Conservation (phyloP, 306 rosid species). For the Quercus berberidifolia region DNA sequence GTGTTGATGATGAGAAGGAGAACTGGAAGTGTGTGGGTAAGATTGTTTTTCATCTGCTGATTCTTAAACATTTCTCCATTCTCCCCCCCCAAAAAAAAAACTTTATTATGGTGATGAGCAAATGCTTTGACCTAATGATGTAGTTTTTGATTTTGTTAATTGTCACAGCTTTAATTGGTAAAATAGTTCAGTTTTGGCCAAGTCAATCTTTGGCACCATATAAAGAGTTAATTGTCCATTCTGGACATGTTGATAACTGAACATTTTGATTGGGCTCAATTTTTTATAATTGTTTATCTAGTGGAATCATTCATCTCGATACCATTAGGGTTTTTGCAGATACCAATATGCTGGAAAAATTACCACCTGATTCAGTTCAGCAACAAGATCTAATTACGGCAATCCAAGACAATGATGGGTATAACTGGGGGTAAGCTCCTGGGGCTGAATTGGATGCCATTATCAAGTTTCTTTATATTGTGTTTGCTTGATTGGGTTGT, state of each 20-base stretch:
- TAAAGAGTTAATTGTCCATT: neutral
- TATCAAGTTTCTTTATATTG: constrained; percentile 8
- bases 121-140: neutral
- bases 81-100: neutral
- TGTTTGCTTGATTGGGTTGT: constrained; percentile 20
- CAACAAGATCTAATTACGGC: constrained; percentile 82
- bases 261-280: neutral
- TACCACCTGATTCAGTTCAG: constrained; percentile 85
- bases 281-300: neutral
- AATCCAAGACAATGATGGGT: constrained; percentile 74
- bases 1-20: constrained; percentile 79
- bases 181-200: neutral
- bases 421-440: constrained; percentile 89
- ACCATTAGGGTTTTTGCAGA: constrained; percentile 44
- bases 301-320: neutral
- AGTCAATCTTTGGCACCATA: neutral
- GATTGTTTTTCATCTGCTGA: constrained; percentile 16
- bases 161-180: neutral
- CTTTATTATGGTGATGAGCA: neutral
- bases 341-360: constrained; percentile 55
- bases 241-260: neutral
- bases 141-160: neutral
- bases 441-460: neutral
- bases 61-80: neutral
- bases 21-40: constrained; percentile 79